phyloP scores from a whole-genome alignment of 1,139 yeast species.

The Kodamaea fungicola region DNA sequence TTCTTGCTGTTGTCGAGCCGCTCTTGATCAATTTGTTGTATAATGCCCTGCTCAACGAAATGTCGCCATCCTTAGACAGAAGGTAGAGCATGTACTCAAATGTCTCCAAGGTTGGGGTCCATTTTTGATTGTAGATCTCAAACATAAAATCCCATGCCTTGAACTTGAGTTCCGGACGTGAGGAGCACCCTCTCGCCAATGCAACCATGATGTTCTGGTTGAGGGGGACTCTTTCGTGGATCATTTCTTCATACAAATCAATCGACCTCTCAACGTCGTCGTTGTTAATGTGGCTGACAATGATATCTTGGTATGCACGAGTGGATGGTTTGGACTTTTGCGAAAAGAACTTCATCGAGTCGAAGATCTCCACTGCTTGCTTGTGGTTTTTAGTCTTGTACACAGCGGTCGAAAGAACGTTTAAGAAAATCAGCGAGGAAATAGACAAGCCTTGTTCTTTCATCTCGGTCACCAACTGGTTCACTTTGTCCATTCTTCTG shows the following conservation, averaged over 20 bases:
- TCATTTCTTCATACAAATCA: constrained; percentile 74
- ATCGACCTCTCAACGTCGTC: constrained; percentile 68
- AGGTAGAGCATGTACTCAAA: constrained; percentile 69
- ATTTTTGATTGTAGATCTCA: constrained; percentile 54
- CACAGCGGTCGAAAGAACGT: constrained; percentile 65
- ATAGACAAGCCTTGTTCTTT: constrained; percentile 48
- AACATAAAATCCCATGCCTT: constrained; percentile 79
- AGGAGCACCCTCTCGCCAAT: constrained; percentile 72
- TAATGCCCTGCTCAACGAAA: constrained; percentile 69
- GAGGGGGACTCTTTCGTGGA: constrained; percentile 22
- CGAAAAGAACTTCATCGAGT: constrained; percentile 80
- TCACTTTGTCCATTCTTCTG: constrained; percentile 27
- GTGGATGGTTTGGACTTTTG: constrained; percentile 61
- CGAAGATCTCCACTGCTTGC: constrained; percentile 73
- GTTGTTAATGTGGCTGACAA: constrained; percentile 60
- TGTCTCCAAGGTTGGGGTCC: constrained; percentile 49
- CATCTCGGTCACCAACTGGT: constrained; percentile 47
- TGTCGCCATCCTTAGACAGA: constrained; percentile 77
- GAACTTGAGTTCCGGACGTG: constrained; percentile 42
- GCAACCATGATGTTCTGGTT: constrained; percentile 54
- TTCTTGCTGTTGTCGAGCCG: constrained; percentile 32
- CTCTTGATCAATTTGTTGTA: constrained; percentile 52
- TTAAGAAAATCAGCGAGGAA: constrained; percentile 55
- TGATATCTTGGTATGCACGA: constrained; percentile 65
- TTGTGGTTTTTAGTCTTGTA: constrained; percentile 48